Evolutionary conservation across 306 rosid species (phyloP).

Genomic region (Pterocarpus macrocarpus): DNA sequence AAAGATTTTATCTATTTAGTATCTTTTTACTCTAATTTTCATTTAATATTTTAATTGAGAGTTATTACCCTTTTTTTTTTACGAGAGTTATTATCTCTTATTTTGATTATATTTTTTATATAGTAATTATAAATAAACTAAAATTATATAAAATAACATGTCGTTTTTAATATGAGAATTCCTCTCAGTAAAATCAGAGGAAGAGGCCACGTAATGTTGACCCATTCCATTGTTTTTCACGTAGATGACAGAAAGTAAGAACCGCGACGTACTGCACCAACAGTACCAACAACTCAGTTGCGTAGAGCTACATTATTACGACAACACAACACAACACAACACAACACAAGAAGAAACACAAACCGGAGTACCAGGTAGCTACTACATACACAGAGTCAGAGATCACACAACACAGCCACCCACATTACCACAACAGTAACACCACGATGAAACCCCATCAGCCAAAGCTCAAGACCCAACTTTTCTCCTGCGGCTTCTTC

Average conservation of each 20-base stretch:
- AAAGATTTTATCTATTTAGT: too few relatives aligned
- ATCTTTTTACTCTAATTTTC: too few relatives aligned
- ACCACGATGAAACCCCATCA: constrained; percentile 73
- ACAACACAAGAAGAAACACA: not conserved
- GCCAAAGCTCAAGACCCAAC: constrained; percentile 91
- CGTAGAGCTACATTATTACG: too few relatives aligned
- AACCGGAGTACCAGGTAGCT: too few relatives aligned
- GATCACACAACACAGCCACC: not conserved
- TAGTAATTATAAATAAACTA: too few relatives aligned
- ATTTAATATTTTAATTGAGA: too few relatives aligned
- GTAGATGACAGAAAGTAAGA: constrained; percentile 45
- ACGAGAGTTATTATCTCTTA: too few relatives aligned
- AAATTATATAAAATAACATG: too few relatives aligned
- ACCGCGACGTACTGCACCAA: constrained; percentile 24
- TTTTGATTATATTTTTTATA: too few relatives aligned
- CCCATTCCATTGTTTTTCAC: constrained; percentile 38
- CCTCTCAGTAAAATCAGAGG: not conserved
- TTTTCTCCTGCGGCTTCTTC: constrained; percentile 91
- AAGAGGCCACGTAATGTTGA: not conserved
- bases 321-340: not conserved
- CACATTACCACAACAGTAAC: too few relatives aligned
- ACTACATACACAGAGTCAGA: not conserved
- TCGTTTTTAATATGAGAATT: too few relatives aligned
- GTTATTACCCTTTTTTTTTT: too few relatives aligned
- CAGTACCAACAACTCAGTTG: not conserved